Percentiles rank a stretch among this genome's conserved stretches.
These are phyloP conservation scores for Plectranthus barbatus DNA, from an alignment of 257 asterid species.

Conservation along the genomic window DNA sequence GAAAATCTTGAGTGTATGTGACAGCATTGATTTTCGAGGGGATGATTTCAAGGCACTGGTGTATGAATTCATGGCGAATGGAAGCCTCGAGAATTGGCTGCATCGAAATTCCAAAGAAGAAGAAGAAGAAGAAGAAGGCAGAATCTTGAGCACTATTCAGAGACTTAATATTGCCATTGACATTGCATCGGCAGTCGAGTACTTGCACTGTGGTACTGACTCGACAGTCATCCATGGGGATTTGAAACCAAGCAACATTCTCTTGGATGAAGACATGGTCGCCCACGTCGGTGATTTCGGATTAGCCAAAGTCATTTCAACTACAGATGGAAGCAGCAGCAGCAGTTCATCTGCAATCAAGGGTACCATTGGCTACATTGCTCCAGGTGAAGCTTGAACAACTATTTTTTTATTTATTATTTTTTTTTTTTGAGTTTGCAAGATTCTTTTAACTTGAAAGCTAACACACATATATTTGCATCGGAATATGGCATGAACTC, in stretches of 20 bases:
- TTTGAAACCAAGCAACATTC: not conserved
- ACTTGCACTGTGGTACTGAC: conserved; percentile 4
- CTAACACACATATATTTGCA: not conserved
- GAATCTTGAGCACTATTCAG: not conserved
- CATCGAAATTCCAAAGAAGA: not conserved
- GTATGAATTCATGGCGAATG: conserved; percentile 1
- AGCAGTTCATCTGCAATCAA: conserved; percentile 9
- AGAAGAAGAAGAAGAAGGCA: not conserved
- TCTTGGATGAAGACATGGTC: not conserved
- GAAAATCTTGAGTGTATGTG: conserved; percentile 18
- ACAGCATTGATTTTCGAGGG: conserved; percentile 17
- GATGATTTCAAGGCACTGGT: conserved; percentile 23
- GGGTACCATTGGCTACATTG: conserved; percentile 2
- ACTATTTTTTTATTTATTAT: no score
- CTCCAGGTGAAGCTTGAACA: conserved; percentile 10
- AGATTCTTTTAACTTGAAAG: no score
- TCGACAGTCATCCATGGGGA: conserved; percentile 15
- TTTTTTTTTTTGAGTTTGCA: no score
- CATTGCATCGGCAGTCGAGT: conserved; percentile 5
- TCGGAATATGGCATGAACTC: not conserved
- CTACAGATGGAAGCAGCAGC: not conserved
- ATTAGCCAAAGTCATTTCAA: conserved; percentile 18
- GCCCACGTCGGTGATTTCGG: not conserved
- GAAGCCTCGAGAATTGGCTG: conserved; percentile 26
- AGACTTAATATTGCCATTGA: conserved; percentile 13